Evolutionary conservation across 228 moss, liverwort and hornwort species (phyloP).

Genomic region (Sphagnum fallax): DNA sequence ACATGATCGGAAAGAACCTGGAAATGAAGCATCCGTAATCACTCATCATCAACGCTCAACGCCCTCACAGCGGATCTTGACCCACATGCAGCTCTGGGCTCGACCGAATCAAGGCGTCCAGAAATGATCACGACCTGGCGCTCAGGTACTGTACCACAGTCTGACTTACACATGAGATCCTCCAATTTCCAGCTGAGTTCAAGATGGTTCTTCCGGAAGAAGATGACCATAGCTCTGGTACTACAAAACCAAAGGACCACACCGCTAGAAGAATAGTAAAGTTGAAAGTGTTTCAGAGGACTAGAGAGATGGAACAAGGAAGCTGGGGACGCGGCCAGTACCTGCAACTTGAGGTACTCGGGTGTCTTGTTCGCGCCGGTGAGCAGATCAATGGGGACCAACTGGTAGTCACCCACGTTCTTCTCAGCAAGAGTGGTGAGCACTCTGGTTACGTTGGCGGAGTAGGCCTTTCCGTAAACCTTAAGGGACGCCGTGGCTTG

Average conservation of each 20-base stretch:
- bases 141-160: too few species aligned
- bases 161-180: too few species aligned
- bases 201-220: too few species aligned
- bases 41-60: background rate
- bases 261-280: too few species aligned
- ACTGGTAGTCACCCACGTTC: constrained; percentile 6
- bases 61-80: background rate
- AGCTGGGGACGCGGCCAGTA: background rate
- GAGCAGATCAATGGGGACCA: constrained; percentile 5
- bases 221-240: background rate
- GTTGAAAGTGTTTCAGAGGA: background rate
- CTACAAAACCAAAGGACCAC: background rate
- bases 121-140: too few species aligned
- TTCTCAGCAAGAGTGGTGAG: constrained; percentile 15
- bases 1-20: background rate
- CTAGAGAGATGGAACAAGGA: background rate
- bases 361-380: constrained; percentile 6
- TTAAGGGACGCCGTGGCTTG: background rate
- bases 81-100: too few species aligned
- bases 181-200: too few species aligned
- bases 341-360: constrained; percentile 9
- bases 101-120: too few species aligned
- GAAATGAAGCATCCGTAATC: background rate
- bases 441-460: constrained; percentile 8
- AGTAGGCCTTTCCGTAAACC: constrained; percentile 14